phyloP scores from a whole-genome alignment of 768 basidiomycete species.

The Fomitopsis pulvina region DNA sequence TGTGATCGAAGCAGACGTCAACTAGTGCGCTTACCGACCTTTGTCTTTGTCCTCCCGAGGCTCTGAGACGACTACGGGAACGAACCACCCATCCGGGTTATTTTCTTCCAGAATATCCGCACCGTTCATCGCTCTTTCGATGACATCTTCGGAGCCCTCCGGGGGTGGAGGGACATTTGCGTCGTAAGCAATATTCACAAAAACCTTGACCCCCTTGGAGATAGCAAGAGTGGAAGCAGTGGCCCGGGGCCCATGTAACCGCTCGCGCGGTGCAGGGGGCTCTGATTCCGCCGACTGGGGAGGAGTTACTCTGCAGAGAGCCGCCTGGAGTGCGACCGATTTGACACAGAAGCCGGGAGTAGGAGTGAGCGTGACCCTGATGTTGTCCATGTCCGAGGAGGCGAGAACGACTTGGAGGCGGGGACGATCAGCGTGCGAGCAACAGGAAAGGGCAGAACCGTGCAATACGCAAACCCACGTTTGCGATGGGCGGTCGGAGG shows the following conservation, averaged over 20 bases:
- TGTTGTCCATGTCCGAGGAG: constrained; percentile 7
- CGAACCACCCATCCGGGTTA: constrained; percentile 43
- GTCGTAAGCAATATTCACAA: constrained; percentile 73
- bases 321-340: constrained; percentile 38
- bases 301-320: constrained; percentile 23
- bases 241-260: constrained; percentile 14
- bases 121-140: constrained; percentile 52
- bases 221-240: constrained; percentile 24
- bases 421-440: neutral
- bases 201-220: constrained; percentile 52
- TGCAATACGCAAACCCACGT: too few species aligned
- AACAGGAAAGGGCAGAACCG: neutral
- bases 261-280: neutral
- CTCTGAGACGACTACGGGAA: constrained; percentile 70
- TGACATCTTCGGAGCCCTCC: constrained; percentile 46
- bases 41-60: constrained; percentile 60
- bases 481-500: too few species aligned
- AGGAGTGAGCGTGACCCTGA: constrained; percentile 42
- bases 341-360: constrained; percentile 70
- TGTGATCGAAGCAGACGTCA: too few species aligned
- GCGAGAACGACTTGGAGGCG: constrained; percentile 5
- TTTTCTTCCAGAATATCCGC: constrained; percentile 33
- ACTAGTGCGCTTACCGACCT: constrained; percentile 39
- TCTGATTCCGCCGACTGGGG: neutral
- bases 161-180: constrained; percentile 63